phyloP scores from a whole-genome alignment of 176 grass and related monocot species.

The Phoenix dactylifera region DNA sequence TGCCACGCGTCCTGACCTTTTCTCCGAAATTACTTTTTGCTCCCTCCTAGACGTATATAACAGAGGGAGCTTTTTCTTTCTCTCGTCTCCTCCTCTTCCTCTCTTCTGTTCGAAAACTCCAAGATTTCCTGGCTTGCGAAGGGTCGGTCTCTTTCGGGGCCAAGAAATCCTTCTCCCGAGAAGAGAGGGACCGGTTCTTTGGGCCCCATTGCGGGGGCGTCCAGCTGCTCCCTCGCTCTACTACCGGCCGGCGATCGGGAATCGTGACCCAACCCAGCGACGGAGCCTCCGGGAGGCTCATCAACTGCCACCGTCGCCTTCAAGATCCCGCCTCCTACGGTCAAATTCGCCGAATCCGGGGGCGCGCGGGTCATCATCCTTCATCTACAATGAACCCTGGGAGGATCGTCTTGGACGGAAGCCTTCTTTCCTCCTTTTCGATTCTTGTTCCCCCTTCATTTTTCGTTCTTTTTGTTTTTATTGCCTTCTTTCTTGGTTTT shows the following conservation, averaged over 20 bases:
- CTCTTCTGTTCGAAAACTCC: too few species aligned
- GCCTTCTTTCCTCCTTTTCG: background rate
- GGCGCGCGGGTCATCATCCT: slow-evolving; percentile 66
- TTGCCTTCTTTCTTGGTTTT: too few species aligned
- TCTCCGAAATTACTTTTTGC: too few species aligned
- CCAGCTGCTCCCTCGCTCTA: slow-evolving; percentile 31
- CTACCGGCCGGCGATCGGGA: slow-evolving; percentile 70
- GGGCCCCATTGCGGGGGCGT: background rate
- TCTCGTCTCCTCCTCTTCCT: too few species aligned
- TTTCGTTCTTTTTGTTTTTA: too few species aligned
- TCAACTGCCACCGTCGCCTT: slow-evolving; percentile 33
- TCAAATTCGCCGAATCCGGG: slow-evolving; percentile 83
- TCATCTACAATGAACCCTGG: slow-evolving; percentile 82
- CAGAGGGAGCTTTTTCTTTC: too few species aligned
- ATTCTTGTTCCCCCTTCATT: background rate
- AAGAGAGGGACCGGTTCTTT: slow-evolving; percentile 3
- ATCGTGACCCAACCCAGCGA: slow-evolving; percentile 83
- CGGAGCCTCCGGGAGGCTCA: slow-evolving; percentile 45
- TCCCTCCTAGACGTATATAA: too few species aligned
- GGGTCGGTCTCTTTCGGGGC: too few species aligned
- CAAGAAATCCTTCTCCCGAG: slow-evolving; percentile 9
- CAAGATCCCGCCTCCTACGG: slow-evolving; percentile 40
- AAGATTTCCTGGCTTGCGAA: too few species aligned
- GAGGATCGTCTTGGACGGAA: slow-evolving; percentile 53
- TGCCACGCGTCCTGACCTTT: too few species aligned